These are phyloP conservation scores for Clarireedia monteithiana DNA, from an alignment of 2,329 filamentous ascomycete genomes.

Conservation along the genomic window DNA sequence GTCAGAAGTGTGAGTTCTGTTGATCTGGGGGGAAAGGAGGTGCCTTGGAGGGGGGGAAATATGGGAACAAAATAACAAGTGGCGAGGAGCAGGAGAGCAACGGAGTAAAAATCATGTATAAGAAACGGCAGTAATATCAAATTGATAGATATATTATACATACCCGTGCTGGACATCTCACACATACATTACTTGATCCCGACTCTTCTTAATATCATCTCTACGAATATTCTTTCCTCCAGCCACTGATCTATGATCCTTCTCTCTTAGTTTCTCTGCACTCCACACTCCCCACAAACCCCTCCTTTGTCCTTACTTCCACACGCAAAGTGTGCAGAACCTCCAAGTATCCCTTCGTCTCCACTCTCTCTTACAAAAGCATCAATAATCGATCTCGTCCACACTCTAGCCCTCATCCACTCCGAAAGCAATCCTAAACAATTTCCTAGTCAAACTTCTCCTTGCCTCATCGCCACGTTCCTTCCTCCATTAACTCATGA, in stretches of 20 bases:
- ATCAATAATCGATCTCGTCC: neutral
- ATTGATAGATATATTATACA: no score
- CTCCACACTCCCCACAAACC: neutral
- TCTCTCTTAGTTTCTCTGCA: neutral
- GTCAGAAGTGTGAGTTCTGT: constrained; percentile 18
- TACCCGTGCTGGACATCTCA: no score
- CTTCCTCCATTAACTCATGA: neutral
- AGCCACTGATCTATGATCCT: no score
- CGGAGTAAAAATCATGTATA: no score
- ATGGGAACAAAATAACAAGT: no score
- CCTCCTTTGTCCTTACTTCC: no score
- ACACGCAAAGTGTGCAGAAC: neutral
- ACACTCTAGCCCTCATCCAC: neutral
- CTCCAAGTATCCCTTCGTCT: neutral
- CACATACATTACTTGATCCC: no score
- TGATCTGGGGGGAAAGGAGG: neutral
- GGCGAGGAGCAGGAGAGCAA: no score
- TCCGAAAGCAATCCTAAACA: neutral
- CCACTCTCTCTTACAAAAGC: neutral
- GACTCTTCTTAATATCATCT: no score
- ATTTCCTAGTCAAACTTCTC: neutral
- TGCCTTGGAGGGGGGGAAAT: neutral
- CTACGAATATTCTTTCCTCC: no score
- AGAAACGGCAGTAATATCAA: no score
- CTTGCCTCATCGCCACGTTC: neutral